Evolutionary conservation across 768 basidiomycete species (phyloP).

Genomic region (Punctularia strigosozonata): DNA sequence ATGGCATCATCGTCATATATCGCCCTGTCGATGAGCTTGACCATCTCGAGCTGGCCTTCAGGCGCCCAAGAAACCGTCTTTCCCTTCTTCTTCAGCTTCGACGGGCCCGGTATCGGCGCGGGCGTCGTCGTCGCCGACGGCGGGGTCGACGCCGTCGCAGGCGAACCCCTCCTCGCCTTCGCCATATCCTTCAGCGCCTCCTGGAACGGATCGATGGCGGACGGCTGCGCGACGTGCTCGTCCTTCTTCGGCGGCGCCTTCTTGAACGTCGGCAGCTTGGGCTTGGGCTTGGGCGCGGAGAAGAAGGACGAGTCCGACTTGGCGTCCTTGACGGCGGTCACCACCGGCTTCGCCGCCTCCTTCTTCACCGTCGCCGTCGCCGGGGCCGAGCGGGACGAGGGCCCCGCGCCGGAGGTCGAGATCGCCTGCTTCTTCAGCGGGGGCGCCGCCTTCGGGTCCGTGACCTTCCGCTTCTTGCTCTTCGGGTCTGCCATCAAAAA

Average conservation of each 20-base stretch:
- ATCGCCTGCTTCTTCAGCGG: constrained; percentile 60
- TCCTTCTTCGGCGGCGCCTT: constrained; percentile 56
- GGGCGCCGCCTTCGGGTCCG: constrained; percentile 37
- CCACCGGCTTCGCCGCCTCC: constrained; percentile 31
- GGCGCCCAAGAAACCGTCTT: constrained; percentile 74
- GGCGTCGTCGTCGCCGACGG: constrained; percentile 20
- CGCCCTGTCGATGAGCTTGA: constrained; percentile 75
- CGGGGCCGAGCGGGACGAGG: no score
- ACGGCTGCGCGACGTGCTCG: constrained; percentile 60
- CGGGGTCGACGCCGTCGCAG: constrained; percentile 49
- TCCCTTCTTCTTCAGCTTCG: constrained; percentile 46
- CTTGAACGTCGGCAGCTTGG: constrained; percentile 78
- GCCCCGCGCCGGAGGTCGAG: no score
- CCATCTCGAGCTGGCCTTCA: constrained; percentile 58
- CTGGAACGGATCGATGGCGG: constrained; percentile 70
- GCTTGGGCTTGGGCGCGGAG: constrained; percentile 75
- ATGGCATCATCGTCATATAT: constrained; percentile 82
- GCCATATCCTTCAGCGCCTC: constrained; percentile 75
- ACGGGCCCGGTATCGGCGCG: constrained; percentile 19
- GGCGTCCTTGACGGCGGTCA: constrained; percentile 50
- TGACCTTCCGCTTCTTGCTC: constrained; percentile 65
- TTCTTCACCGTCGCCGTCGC: constrained; percentile 41
- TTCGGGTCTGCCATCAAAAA: constrained; percentile 31
- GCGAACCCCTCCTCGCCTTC: constrained; percentile 49
- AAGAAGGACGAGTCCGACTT: constrained; percentile 85